phyloP scores from a whole-genome alignment of 2,329 filamentous ascomycete species.

The Chrysosporium queenslandicum region DNA sequence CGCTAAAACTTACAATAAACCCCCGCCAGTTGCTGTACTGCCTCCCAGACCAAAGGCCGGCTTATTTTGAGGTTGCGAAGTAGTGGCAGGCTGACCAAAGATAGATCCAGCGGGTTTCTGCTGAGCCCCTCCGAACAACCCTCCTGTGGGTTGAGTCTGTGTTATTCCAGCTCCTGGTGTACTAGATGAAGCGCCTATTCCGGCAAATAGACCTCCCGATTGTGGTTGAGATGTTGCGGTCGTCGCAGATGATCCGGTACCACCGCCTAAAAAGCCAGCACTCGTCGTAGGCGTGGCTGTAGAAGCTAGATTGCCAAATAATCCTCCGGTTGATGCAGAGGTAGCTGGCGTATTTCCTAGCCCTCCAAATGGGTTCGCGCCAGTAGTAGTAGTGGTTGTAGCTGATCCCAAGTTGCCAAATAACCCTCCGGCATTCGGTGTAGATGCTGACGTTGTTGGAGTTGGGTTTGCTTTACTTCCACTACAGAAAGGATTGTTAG shows the following conservation, averaged over 20 bases:
- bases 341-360: slow-evolving; percentile 16
- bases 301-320: slow-evolving; percentile 15
- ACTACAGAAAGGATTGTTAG: slow-evolving; percentile 1
- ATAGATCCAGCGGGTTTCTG: slow-evolving; percentile 19
- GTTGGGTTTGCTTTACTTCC: slow-evolving; percentile 10
- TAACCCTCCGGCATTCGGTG: slow-evolving; percentile 22
- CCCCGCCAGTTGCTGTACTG: slow-evolving; percentile 23
- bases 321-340: slow-evolving; percentile 11
- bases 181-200: slow-evolving; percentile 19
- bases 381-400: slow-evolving; percentile 14
- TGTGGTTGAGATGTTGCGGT: slow-evolving; percentile 13
- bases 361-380: slow-evolving; percentile 29
- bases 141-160: slow-evolving; percentile 21
- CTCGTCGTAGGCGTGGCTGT: slow-evolving; percentile 20
- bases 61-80: slow-evolving; percentile 14
- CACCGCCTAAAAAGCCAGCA: slow-evolving; percentile 28
- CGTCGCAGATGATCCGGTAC: slow-evolving; percentile 16
- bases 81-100: slow-evolving; percentile 19
- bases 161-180: slow-evolving; percentile 25
- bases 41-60: slow-evolving; percentile 27
- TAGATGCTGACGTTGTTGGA: slow-evolving; percentile 7
- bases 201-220: slow-evolving; percentile 13
- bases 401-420: slow-evolving; percentile 25
- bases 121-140: slow-evolving; percentile 21
- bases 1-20: slow-evolving; percentile 28